Base-by-base conservation (phyloP, 129 eudicot species). In the Saposhnikovia divaricata region DNA sequence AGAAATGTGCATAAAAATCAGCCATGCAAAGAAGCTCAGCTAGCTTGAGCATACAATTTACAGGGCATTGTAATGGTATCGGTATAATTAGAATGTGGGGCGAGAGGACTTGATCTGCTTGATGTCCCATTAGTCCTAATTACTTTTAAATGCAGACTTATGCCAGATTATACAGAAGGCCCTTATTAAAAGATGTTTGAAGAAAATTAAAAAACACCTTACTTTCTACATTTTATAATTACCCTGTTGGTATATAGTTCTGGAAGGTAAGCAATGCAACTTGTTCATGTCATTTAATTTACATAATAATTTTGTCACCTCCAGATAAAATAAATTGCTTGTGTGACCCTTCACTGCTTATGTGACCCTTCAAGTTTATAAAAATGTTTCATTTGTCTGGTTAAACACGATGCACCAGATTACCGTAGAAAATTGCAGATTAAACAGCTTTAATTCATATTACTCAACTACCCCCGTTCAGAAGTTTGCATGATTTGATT, bases 41-140 rank as follows among this genome's bases (percentile, higher is more conserved):
- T 6, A 82, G 68, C 42, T 82, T 82, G 23, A 82, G 80, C 77
- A 76, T 47, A 80, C 80, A 76, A 48, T 82, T 76, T 18, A 82
- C 65, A 3, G 76, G 81, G 16, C 84, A 75, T n/a, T 82, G 84
- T 25, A 82, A 46, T 1, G 84, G 84, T 43, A 82, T 65, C 14
- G 84, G 81, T 38, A 82, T 76, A 18, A 82, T 45, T 44, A 82
- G 42, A 31, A 76, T 76, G n/a, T 82, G 84, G 38, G 80, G 84
- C 2, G 79, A 25, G 34, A 63, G 75, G 25, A 21, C 8, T 72
- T 72, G 15, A 42, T 39, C 31, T 23, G 45, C 27, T 72, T 72
- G 76, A 15, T 40, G 16, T 14, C 25, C 76, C 76, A 72, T 72
- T 23, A 19, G 2, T 66, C 73, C 42, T 3, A 14, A 31, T 0